Evolutionary conservation across 2,329 filamentous ascomycete genomes (phyloP).

Genomic region (Apiospora aurea): DNA sequence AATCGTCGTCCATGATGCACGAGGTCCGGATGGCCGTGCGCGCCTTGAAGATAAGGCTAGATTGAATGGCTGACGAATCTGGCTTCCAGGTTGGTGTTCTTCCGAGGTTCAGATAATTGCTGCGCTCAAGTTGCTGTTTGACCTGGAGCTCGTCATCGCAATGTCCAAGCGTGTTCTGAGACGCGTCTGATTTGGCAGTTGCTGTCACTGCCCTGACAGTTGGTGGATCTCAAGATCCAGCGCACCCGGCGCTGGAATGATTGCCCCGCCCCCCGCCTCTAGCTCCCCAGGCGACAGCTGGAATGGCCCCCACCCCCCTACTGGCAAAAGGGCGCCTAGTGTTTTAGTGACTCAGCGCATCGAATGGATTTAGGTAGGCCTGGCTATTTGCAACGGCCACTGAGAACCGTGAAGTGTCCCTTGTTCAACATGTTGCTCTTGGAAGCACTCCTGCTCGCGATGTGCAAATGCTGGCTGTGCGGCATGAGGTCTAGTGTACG

Average conservation of each 20-base stretch:
- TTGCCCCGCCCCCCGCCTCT: slow-evolving; percentile 12
- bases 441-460: neutral
- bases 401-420: too few relatives aligned
- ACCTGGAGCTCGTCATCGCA: neutral
- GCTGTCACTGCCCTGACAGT: neutral
- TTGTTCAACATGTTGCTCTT: neutral
- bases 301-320: neutral
- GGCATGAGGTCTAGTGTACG: too few relatives aligned
- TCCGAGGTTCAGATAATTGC: neutral
- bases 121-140: neutral
- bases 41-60: neutral
- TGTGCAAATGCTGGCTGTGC: too few relatives aligned
- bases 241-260: neutral
- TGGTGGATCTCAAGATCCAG: neutral
- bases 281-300: neutral
- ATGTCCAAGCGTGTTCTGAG: slow-evolving; percentile 12
- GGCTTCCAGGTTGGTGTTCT: neutral
- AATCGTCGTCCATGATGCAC: slow-evolving; percentile 35
- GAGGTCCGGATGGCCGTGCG: neutral
- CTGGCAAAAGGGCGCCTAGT: neutral
- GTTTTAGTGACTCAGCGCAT: neutral
- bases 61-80: neutral
- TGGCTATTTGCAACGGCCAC: neutral
- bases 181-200: slow-evolving; percentile 12
- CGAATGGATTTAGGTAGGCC: neutral